Evolutionary conservation across 169 alveolate genomes (phyloP).

Genomic region (Plasmodium fragile): DNA sequence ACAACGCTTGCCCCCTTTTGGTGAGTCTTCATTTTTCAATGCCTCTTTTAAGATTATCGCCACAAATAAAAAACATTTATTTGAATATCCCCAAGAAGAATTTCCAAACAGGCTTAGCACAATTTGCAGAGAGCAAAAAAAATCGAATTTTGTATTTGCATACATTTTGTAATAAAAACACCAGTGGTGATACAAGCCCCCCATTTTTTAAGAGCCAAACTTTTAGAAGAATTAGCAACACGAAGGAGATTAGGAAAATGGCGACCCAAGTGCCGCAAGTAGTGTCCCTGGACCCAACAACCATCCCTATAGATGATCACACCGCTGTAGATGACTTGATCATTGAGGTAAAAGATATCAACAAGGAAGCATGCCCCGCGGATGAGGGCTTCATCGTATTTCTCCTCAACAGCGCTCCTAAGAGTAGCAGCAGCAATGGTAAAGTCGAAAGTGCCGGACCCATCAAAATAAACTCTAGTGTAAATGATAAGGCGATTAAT

Average conservation of each 20-base stretch:
- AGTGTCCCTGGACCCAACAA: conserved; percentile 40
- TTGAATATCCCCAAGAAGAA: background rate
- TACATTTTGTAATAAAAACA: background rate
- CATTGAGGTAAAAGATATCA: conserved; percentile 23
- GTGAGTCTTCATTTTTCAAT: conserved; percentile 5
- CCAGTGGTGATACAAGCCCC: background rate
- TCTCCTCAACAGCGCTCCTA: conserved; percentile 18
- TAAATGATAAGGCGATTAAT: conserved; percentile 13
- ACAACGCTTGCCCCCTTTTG: background rate
- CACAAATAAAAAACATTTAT: background rate
- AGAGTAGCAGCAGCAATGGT: background rate
- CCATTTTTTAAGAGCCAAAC: background rate
- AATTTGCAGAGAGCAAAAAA: background rate
- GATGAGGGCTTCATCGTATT: conserved; percentile 35
- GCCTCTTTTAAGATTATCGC: conserved; percentile 8
- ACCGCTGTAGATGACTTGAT: conserved; percentile 40
- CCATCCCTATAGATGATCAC: conserved; percentile 37
- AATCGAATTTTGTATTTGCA: background rate
- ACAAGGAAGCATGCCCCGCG: background rate
- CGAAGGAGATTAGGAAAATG: conserved; percentile 7
- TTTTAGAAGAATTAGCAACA: background rate
- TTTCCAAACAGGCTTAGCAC: background rate
- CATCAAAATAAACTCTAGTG: conserved; percentile 5
- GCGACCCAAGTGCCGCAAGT: conserved; percentile 58
- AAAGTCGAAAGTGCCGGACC: background rate